phyloP scores from a whole-genome alignment of 2,329 filamentous ascomycete species.

The Myriangium duriaei region DNA sequence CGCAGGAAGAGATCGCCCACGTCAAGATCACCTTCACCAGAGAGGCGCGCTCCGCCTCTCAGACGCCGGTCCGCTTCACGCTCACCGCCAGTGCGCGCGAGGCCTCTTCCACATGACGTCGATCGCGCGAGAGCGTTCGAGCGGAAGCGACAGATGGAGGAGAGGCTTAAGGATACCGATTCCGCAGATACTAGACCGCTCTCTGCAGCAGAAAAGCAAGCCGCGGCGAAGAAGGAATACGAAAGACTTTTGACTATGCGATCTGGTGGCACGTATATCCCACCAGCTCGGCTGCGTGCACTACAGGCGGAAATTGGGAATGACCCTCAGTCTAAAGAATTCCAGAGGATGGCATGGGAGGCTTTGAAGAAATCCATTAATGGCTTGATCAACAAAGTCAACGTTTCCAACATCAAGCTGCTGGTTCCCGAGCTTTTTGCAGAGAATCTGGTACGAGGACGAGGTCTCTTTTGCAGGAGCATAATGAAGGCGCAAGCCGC shows the following conservation, averaged over 20 bases:
- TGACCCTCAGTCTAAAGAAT: conserved; percentile 91
- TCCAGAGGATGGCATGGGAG: conserved; percentile 98
- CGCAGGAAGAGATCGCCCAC: conserved; percentile 21
- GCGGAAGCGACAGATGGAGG: conserved; percentile 39
- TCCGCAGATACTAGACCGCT: conserved; percentile 40
- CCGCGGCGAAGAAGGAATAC: conserved; percentile 81
- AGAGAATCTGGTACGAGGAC: conserved; percentile 83
- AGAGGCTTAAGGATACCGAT: conserved; percentile 27
- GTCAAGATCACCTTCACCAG: conserved; percentile 25
- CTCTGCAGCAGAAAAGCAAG: conserved; percentile 73
- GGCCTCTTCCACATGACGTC: conserved; percentile 34
- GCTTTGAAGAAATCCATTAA: conserved; percentile 98
- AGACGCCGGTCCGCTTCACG: conserved; percentile 21
- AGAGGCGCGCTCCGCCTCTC: conserved; percentile 21
- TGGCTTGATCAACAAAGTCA: conserved; percentile 97
- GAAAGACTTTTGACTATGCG: conserved; percentile 84
- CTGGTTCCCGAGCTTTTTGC: conserved; percentile 93
- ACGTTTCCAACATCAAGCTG: conserved; percentile 92
- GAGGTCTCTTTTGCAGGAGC: conserved; percentile 84
- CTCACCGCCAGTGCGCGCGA: conserved; percentile 19
- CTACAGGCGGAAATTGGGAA: conserved; percentile 85
- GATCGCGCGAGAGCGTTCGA: conserved; percentile 39
- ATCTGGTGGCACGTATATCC: conserved; percentile 92
- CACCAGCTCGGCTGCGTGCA: conserved; percentile 76
- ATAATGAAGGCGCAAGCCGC: conserved; percentile 98